Conservation (phyloP, 129 eudicot genomes). For the Tagetes patula region DNA sequence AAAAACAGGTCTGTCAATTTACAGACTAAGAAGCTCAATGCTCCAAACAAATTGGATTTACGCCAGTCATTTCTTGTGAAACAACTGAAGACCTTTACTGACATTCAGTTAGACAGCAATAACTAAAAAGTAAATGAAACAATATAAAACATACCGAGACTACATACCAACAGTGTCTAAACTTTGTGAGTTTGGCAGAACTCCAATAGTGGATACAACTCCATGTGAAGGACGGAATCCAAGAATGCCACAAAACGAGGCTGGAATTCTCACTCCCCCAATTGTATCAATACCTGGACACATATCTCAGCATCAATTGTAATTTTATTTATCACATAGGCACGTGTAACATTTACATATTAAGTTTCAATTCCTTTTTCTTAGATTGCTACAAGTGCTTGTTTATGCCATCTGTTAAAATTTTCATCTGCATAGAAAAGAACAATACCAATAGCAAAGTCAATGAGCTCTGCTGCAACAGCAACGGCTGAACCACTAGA, state of each 20-base stretch:
- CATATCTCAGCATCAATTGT: neutral
- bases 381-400: neutral
- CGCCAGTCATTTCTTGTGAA: constrained; percentile 4
- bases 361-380: neutral
- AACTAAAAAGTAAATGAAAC: neutral
- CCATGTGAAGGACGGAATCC: constrained; percentile 97
- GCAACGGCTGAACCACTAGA: constrained; percentile 96
- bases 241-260: constrained; percentile 80
- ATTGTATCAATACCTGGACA: constrained; percentile 70
- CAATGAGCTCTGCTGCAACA: constrained; percentile 74
- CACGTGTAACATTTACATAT: neutral
- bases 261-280: constrained; percentile 80
- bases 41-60: neutral
- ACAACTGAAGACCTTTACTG: constrained; percentile 10
- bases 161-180: constrained; percentile 92
- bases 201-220: constrained; percentile 67
- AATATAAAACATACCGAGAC: constrained; percentile 33
- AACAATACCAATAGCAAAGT: constrained; percentile 81
- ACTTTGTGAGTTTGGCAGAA: constrained; percentile 82
- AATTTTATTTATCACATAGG: neutral
- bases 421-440: constrained; percentile 17
- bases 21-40: constrained; percentile 15
- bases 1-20: neutral
- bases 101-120: constrained; percentile 13
- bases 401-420: constrained; percentile 11